These are phyloP conservation scores for Calonectria pteridis DNA, from an alignment of 2,329 filamentous ascomycete species.

Conservation along the genomic window DNA sequence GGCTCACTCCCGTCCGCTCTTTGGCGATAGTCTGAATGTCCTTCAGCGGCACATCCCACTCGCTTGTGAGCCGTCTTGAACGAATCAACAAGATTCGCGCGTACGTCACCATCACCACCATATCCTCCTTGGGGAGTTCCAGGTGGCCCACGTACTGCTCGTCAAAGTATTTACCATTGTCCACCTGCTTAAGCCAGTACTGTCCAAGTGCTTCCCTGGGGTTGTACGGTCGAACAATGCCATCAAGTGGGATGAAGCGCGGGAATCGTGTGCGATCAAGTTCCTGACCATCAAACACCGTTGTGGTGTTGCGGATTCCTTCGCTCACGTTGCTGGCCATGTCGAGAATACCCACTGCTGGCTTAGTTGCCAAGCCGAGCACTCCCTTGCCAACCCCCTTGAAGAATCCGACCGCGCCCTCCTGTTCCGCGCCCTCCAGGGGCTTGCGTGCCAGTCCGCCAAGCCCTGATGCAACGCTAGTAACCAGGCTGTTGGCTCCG, in stretches of 20 bases:
- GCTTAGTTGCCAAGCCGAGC: constrained; percentile 94
- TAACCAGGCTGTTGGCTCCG: constrained; percentile 94
- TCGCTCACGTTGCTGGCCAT: constrained; percentile 97
- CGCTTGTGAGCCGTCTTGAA: constrained; percentile 84
- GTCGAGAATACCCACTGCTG: constrained; percentile 95
- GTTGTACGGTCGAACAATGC: constrained; percentile 93
- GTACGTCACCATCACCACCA: constrained; percentile 91
- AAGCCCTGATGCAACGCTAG: constrained; percentile 91
- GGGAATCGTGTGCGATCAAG: constrained; percentile 95
- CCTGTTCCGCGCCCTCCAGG: constrained; percentile 94
- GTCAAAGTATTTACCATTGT: constrained; percentile 98
- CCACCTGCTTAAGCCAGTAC: constrained; percentile 98
- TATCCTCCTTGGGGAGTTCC: constrained; percentile 89
- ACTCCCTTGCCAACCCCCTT: constrained; percentile 98
- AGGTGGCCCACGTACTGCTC: constrained; percentile 97
- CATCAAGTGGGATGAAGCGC: constrained; percentile 91
- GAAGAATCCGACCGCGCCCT: constrained; percentile 93
- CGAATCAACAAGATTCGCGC: constrained; percentile 90
- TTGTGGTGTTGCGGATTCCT: constrained; percentile 98
- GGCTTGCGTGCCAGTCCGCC: constrained; percentile 94
- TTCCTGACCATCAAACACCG: constrained; percentile 94
- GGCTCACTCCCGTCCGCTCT: constrained; percentile 92
- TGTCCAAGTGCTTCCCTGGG: constrained; percentile 96
- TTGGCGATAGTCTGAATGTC: constrained; percentile 98
- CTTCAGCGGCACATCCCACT: constrained; percentile 97